Base-by-base conservation (phyloP, 768 basidiomycete genomes). In the Hygrophorus pudorinus region DNA sequence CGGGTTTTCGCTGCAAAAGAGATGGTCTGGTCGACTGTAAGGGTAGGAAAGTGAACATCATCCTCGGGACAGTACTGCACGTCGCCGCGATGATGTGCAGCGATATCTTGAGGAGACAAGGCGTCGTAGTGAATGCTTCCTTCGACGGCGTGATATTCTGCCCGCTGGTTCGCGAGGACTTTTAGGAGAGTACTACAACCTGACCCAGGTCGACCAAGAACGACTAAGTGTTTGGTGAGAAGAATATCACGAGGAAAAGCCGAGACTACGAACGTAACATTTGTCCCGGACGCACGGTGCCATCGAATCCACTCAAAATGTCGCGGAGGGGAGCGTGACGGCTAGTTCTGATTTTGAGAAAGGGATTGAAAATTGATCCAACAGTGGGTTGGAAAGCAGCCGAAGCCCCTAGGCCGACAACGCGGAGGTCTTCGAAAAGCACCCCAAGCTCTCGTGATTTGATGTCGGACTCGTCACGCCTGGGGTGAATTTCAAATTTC, bases 161-260 rank as follows among this genome's bases (percentile, higher is more conserved):
- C 65, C 1, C 79, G 75, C 49, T 81, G 78, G 56, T 92, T 91
- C 13, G 90, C 73, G 39, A 94, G 72, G 0, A 73, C 72, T 60
- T 90, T 90, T 42, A 96, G 74, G 38, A 96, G 69, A 0, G 91
- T 89, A 20, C 75, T 80, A 57, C 90, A 93, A 2, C 91, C 90
- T 0, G 86, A 79, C 10, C 85, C 85, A 0, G 90, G 90, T 27
- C 87, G 73, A 17, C 90, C 90, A 18, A 92, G 73, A 10, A 91
- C 89, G 13, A 93, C 84, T 85, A 53, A 4, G 18, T 2, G 11
- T 20, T n/a, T n/a, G n/a, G n/a, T n/a, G n/a, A n/a, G n/a, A n/a
- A n/a, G n/a, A n/a, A n/a, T n/a, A n/a, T n/a, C n/a, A n/a, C n/a
- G n/a, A n/a, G n/a, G n/a, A n/a, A n/a, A 41, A 13, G 6, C 17